These are phyloP conservation scores for Lactarius trivialis DNA, from an alignment of 768 basidiomycete species.

Conservation along the genomic window DNA sequence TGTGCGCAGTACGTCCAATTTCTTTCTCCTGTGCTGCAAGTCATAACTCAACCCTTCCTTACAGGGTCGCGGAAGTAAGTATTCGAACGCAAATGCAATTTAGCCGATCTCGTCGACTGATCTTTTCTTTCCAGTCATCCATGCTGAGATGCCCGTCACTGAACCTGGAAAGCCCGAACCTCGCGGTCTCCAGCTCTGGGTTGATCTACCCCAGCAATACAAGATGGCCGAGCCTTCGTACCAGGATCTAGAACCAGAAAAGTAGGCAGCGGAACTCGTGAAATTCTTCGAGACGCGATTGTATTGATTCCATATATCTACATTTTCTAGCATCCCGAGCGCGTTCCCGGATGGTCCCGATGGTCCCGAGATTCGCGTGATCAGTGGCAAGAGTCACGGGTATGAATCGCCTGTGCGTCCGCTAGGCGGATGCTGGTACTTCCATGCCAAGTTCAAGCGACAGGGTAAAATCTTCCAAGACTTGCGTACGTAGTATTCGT, in stretches of 20 bases:
- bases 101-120: background rate
- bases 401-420: constrained; percentile 84
- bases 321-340: constrained; percentile 49
- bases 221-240: constrained; percentile 86
- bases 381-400: constrained; percentile 85
- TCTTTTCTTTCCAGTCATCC: constrained; percentile 41
- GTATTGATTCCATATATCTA: background rate
- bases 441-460: constrained; percentile 66
- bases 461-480: constrained; percentile 72
- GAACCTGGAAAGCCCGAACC: constrained; percentile 61
- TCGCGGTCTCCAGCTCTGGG: constrained; percentile 82
- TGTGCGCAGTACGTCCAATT: constrained; percentile 60
- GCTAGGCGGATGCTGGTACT: constrained; percentile 91
- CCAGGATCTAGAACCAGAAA: constrained; percentile 65
- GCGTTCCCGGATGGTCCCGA: constrained; percentile 66
- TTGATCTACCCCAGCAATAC: constrained; percentile 71
- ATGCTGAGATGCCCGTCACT: constrained; percentile 87
- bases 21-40: background rate
- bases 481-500: constrained; percentile 48
- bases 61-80: constrained; percentile 52
- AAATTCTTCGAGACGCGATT: background rate
- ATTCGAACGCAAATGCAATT: background rate
- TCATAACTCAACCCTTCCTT: constrained; percentile 4
- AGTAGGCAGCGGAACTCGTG: constrained; percentile 35
- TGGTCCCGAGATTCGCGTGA: constrained; percentile 71